phyloP scores from a whole-genome alignment of 2,329 filamentous ascomycete genomes.

The Xylaria sp. region DNA sequence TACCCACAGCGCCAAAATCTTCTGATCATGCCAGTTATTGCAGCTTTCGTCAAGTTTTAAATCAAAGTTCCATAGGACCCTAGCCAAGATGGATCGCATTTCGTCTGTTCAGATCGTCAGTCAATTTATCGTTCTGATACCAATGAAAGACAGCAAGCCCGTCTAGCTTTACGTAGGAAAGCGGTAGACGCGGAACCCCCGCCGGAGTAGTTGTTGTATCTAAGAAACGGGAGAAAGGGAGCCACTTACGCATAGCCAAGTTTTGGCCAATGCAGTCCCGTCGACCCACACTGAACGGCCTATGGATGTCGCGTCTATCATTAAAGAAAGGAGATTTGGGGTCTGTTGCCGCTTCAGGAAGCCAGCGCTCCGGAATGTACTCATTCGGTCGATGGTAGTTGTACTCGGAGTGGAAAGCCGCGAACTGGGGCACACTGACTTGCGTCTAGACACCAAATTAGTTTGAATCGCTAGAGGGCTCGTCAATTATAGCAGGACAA shows the following conservation, averaged over 20 bases:
- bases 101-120: constrained; percentile 27
- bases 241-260: constrained; percentile 30
- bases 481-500: not conserved
- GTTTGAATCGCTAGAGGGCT: not conserved
- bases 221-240: not conserved
- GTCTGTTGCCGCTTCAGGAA: constrained; percentile 30
- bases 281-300: constrained; percentile 35
- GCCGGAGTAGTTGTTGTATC: not conserved
- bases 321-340: constrained; percentile 35
- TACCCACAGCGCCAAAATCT: constrained; percentile 35
- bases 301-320: constrained; percentile 35
- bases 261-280: constrained; percentile 36
- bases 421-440: constrained; percentile 36
- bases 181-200: not conserved
- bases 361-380: constrained; percentile 37
- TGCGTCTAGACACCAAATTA: constrained; percentile 22
- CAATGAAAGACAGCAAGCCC: too few species aligned
- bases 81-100: constrained; percentile 39
- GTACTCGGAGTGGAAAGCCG: constrained; percentile 33
- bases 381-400: constrained; percentile 36
- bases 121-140: not conserved
- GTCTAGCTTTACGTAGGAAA: not conserved
- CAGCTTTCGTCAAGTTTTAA: constrained; percentile 31
- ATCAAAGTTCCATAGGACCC: constrained; percentile 38
- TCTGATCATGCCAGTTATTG: constrained; percentile 34